Base-by-base conservation (phyloP, 2,329 filamentous ascomycete species). In the Raffaelea ambrosiae region DNA sequence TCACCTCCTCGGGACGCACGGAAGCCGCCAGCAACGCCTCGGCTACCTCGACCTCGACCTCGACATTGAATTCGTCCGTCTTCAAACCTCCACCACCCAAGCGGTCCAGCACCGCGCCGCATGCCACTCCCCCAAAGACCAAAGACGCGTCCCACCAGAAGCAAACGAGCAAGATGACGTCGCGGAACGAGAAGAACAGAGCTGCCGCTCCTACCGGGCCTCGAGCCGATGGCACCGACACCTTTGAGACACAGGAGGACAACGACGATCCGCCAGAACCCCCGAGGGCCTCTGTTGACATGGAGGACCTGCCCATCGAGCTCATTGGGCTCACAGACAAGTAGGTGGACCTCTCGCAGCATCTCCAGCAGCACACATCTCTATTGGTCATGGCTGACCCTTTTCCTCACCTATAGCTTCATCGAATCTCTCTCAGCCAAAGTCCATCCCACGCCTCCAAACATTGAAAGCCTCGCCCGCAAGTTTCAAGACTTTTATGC, bases 401-500 rank as follows among this genome's bases (percentile, higher is more conserved):
- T 33, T 8, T 16, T 14, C 29, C 11, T 16, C 14, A 18, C 48
- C 57, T 57, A 41, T 59, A 93, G 88, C 61, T 98, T 98, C 62
- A 83, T 97, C 59, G 88, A 95, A 52, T 91, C 88, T 7, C 71
- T 98, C 22, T 86, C 82, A 43, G 88, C 88, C 57, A 95, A 87
- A 71, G 84, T 94, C 29, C 86, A 96, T 59, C 79, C 86, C 3
- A 83, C 81, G 5, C 93, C 93, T 5, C 83, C 93, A 1, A 86
- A 79, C 41, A 85, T 94, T 59, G 88, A 95, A 43, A 83, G 79
- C 53, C 75, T 97, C 16, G 85, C 89, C 9, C 76, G 79, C n/a
- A 74, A 93, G 46, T 97, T 97, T 62, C 93, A 98, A 66, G 88
- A 95, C 49, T 98, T 97, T 64, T 98, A 98, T 62, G 71, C 77